Evolutionary conservation across 257 asterid species (phyloP), one percentile per base, ranked within the genome.

Genomic region (Leptodermis oblonga): DNA sequence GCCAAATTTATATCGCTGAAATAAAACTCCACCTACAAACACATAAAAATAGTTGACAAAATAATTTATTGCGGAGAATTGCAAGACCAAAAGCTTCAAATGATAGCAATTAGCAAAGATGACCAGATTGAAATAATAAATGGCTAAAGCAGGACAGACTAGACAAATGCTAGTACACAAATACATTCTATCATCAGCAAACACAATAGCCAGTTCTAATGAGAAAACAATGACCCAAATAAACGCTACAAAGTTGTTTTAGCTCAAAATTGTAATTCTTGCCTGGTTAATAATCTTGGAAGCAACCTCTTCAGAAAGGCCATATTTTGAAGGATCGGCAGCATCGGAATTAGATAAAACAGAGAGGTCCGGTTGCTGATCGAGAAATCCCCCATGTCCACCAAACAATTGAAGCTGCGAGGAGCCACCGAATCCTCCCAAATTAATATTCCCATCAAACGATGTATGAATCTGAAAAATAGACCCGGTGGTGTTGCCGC

Each of bases 1-100:
- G 97, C 97, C 75, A 92, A 82, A 83, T 92, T 92, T 73, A 89
- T 78, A 70, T 92, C 97, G 75, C 97, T 92, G 86, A 92, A 92
- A 79, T 89, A 92, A 80, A 83, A 92, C 73, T 92, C 97, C 71
- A 92, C 96, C 97, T 91, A 86, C 74, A 74, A 25, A 74, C 41
- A 56, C 34, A 37, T 11, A 71, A 59, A 71, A 22, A 22, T 48
- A 28, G 14, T 13, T 14, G 58, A 26, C 14, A 10, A 65, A 34
- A 22, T 22, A 7, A 5, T n/a, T 28, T 42, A 15, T 26, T 15
- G 26, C n/a, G 60, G 52, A 15, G 33, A 34, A 70, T 18, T 28
- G 43, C 4, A 14, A 25, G 39, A 5, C 18, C 51, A 60, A 60
- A 33, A 3, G 26, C 53, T 37, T 59, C 28, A 52, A 34, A 15